phyloP scores from a whole-genome alignment of 2,329 filamentous ascomycete genomes.

The Colletotrichum somersetense region DNA sequence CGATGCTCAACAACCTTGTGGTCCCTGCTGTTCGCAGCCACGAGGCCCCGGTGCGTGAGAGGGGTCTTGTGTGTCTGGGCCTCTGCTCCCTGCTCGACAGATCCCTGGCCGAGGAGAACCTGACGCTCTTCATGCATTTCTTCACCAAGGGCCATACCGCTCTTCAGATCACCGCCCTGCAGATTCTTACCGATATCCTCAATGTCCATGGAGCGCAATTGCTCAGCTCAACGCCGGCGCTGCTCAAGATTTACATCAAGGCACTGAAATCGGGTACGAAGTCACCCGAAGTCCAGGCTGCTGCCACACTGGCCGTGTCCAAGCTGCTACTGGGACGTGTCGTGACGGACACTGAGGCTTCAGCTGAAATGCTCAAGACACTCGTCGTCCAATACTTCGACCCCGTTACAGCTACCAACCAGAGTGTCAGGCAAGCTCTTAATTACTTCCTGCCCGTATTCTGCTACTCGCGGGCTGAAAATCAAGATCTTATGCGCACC shows the following conservation, averaged over 20 bases:
- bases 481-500: constrained; percentile 83
- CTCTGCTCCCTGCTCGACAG: constrained; percentile 92
- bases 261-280: constrained; percentile 80
- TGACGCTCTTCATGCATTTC: constrained; percentile 94
- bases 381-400: constrained; percentile 92
- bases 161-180: constrained; percentile 88
- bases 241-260: constrained; percentile 88
- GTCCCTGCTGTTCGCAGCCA: constrained; percentile 95
- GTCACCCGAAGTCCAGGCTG: constrained; percentile 81
- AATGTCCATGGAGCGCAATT: constrained; percentile 89
- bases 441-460: constrained; percentile 97
- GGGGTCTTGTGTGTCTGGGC: constrained; percentile 89
- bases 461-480: constrained; percentile 85
- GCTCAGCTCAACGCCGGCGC: constrained; percentile 72
- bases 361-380: constrained; percentile 82
- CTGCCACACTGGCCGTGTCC: constrained; percentile 83
- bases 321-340: constrained; percentile 88
- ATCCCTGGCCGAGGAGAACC: constrained; percentile 90
- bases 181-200: constrained; percentile 93
- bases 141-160: constrained; percentile 92
- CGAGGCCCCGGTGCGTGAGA: constrained; percentile 91
- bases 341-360: constrained; percentile 76
- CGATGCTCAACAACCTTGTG: constrained; percentile 98
- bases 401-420: constrained; percentile 82
- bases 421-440: constrained; percentile 85